These are phyloP conservation scores for Striga asiatica DNA, from an alignment of 257 asterid genomes.

Conservation along the genomic window DNA sequence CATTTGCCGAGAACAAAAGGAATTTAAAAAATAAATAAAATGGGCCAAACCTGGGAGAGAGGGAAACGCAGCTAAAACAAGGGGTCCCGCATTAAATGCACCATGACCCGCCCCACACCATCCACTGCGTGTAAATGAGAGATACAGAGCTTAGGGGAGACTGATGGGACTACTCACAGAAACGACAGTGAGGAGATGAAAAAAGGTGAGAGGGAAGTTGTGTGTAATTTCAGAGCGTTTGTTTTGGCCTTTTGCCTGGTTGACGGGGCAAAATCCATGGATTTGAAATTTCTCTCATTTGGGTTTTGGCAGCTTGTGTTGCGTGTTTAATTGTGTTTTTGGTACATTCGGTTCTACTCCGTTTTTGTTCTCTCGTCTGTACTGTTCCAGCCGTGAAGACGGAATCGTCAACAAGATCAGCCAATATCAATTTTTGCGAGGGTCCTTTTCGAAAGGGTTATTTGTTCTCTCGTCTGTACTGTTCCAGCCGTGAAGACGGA, in stretches of 20 bases:
- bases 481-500: background rate
- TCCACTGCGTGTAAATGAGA: conserved; percentile 4
- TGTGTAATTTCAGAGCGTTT: background rate
- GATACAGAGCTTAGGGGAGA: conserved; percentile 16
- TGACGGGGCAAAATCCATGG: background rate
- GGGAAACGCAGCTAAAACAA: conserved; percentile 5
- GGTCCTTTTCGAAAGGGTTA: no score
- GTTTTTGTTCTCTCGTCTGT: background rate
- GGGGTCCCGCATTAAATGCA: conserved; percentile 18
- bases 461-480: background rate
- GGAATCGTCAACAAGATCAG: no score
- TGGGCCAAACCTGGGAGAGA: conserved; percentile 7
- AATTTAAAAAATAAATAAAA: background rate
- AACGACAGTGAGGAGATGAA: conserved; percentile 18
- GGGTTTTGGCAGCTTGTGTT: background rate
- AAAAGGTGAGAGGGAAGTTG: conserved; percentile 14
- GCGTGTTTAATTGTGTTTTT: background rate
- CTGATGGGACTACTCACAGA: conserved; percentile 19
- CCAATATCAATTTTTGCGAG: no score
- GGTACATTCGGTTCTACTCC: conserved; percentile 15
- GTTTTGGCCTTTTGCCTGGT: conserved; percentile 25
- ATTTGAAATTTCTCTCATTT: background rate
- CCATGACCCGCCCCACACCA: conserved; percentile 11
- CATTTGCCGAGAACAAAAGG: background rate
- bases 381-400: background rate